Conservation (phyloP, 495 filamentous ascomycete genomes). For the Copromyces sp. region DNA sequence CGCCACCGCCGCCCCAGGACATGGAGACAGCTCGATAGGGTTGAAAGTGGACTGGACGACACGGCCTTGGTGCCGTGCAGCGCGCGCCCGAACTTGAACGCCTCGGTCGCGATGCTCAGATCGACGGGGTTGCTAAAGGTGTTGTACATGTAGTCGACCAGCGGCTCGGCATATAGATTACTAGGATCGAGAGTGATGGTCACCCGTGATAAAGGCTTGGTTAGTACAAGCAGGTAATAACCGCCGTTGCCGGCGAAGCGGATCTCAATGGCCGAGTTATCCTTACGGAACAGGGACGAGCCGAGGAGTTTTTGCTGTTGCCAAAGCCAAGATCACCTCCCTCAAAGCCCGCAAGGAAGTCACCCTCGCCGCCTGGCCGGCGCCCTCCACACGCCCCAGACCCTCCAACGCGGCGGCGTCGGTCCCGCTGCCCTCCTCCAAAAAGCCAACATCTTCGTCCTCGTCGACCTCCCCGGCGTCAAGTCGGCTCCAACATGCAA, state of each 20-base stretch:
- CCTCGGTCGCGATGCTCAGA: slow-evolving; percentile 15
- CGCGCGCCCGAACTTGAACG: slow-evolving; percentile 20
- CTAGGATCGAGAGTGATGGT: slow-evolving; percentile 23
- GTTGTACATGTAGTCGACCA: slow-evolving; percentile 18
- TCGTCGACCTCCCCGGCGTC: no score
- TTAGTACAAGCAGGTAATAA: slow-evolving; percentile 21
- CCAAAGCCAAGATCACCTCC: no score
- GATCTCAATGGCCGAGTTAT: slow-evolving; percentile 19
- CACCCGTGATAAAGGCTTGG: slow-evolving; percentile 30
- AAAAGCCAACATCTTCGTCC: no score
- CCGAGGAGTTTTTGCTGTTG: slow-evolving; percentile 12
- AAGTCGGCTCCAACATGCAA: no score
- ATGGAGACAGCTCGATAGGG: no score
- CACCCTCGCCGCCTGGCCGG: no score
- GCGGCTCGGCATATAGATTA: slow-evolving; percentile 19
- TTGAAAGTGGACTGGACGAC: slow-evolving; percentile 15
- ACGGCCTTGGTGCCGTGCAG: slow-evolving; percentile 27
- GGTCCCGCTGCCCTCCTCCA: no score
- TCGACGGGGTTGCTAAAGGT: slow-evolving; percentile 27
- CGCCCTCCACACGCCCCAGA: no score
- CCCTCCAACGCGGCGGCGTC: no score
- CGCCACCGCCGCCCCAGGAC: no score
- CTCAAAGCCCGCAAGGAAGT: no score
- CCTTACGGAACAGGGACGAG: slow-evolving; percentile 7
- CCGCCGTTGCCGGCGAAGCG: slow-evolving; percentile 25